A percentile compares a stretch with the other conserved stretches of the same genome.
phyloP scores from a whole-genome alignment of 805 yeast genomes.

The Saccharomycopsis babjevae region DNA sequence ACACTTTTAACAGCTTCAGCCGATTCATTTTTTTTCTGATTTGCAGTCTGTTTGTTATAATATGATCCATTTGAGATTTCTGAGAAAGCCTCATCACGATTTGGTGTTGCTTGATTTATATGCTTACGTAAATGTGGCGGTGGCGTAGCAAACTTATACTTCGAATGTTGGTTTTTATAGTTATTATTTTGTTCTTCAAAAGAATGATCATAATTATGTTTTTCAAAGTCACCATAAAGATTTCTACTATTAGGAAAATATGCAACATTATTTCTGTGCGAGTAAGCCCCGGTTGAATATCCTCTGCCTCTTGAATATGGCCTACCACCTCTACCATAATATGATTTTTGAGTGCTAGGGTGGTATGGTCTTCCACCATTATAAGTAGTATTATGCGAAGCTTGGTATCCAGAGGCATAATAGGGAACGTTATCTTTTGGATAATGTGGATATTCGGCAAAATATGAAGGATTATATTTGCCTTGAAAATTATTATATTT shows the following conservation, averaged over 20 bases:
- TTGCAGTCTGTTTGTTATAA: neutral
- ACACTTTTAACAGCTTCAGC: neutral
- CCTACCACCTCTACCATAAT: neutral
- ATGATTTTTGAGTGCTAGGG: neutral
- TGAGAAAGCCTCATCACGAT: neutral
- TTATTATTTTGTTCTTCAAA: neutral
- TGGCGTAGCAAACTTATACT: neutral
- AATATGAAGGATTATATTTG: neutral
- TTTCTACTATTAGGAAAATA: neutral
- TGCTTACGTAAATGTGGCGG: neutral
- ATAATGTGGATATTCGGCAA: neutral
- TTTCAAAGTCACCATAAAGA: neutral
- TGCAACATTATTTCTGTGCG: neutral
- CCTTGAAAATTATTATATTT: neutral
- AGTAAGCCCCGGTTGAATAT: neutral
- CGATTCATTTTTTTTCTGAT: neutral
- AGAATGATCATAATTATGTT: neutral
- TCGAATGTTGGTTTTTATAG: neutral
- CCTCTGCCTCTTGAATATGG: neutral
- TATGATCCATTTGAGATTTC: neutral
- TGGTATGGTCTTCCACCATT: neutral
- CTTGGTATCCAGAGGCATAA: neutral
- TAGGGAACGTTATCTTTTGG: neutral
- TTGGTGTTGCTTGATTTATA: neutral
- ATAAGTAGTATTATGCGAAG: neutral